phyloP scores from a whole-genome alignment of 2,329 filamentous ascomycete genomes.

The Ophiognomonia clavigignenti-juglandacearum region DNA sequence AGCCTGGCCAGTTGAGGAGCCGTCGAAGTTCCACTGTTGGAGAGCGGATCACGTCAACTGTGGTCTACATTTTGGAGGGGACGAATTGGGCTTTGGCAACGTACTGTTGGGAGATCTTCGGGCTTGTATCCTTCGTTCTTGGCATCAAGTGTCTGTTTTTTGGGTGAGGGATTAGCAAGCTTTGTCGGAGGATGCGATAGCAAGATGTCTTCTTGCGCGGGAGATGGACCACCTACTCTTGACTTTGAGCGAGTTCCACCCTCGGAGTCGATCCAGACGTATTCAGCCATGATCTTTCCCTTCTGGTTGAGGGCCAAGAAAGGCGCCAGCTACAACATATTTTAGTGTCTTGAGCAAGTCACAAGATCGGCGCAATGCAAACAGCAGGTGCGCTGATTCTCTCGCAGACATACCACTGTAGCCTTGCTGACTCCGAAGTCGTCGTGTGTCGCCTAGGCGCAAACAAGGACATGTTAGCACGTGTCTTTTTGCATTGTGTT shows the following conservation, averaged over 20 bases:
- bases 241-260: conserved; percentile 91
- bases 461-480: not conserved
- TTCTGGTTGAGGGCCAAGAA: conserved; percentile 89
- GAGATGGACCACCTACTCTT: conserved; percentile 63
- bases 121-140: conserved; percentile 40
- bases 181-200: too few relatives aligned
- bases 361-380: not conserved
- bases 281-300: conserved; percentile 86
- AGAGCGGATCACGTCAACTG: not conserved
- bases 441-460: not conserved
- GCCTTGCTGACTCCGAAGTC: conserved; percentile 3
- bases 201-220: too few relatives aligned
- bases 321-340: conserved; percentile 68
- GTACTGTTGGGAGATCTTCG: conserved; percentile 41
- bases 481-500: not conserved
- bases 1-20: conserved; percentile 78
- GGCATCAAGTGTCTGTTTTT: conserved; percentile 42
- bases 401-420: not conserved
- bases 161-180: conserved; percentile 9
- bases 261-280: conserved; percentile 87
- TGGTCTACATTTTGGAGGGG: not conserved
- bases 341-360: conserved; percentile 15
- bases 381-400: not conserved
- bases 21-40: conserved; percentile 32
- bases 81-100: not conserved